Percentiles rank a stretch among this genome's conserved stretches.
These are phyloP conservation scores for Magnusiomyces suaveolens DNA, from an alignment of 1,139 yeast genomes.

Conservation along the genomic window DNA sequence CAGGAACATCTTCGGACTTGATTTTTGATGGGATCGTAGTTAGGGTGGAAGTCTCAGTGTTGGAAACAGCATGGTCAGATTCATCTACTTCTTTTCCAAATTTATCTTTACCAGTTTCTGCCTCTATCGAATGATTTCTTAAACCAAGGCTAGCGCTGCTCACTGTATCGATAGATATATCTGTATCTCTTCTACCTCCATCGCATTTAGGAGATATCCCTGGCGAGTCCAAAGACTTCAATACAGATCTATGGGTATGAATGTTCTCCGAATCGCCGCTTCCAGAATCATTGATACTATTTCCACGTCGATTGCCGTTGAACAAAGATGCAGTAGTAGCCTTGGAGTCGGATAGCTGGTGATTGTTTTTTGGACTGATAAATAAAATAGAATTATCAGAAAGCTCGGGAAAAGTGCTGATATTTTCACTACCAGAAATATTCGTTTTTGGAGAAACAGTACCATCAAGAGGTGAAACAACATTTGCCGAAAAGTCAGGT, in stretches of 20 bases:
- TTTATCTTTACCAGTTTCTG: neutral
- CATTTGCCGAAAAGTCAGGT: neutral
- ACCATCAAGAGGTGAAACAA: neutral
- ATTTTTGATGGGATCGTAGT: neutral
- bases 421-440: neutral
- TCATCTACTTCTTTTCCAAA: neutral
- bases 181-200: neutral
- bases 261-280: neutral
- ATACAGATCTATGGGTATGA: neutral
- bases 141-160: neutral
- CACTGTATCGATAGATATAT: neutral
- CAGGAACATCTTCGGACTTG: neutral
- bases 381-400: neutral
- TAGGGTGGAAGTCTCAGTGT: neutral
- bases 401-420: neutral
- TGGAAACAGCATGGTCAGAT: neutral
- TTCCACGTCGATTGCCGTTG: too few relatives aligned
- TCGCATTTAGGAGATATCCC: neutral
- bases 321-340: too few relatives aligned
- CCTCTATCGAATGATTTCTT: too few relatives aligned
- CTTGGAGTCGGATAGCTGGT: neutral
- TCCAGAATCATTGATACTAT: neutral
- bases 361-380: neutral
- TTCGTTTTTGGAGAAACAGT: neutral
- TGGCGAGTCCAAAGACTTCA: neutral